Evolutionary conservation across 768 basidiomycete species (phyloP).

Genomic region (Clavaria fumosa): DNA sequence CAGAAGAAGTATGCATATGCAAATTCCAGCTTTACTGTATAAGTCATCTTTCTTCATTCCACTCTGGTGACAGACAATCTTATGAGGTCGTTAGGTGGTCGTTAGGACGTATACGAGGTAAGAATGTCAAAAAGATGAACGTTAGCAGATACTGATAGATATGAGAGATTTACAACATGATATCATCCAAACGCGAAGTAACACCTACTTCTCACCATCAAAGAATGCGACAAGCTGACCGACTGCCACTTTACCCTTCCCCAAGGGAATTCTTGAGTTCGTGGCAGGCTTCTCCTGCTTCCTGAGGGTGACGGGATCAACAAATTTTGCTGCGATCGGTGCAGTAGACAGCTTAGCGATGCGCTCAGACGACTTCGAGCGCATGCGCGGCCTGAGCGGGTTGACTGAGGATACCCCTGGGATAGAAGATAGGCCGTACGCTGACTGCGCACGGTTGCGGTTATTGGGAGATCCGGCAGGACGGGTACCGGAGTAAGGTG

Average conservation of each 20-base stretch:
- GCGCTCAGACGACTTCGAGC: conserved; percentile 28
- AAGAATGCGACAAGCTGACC: conserved; percentile 79
- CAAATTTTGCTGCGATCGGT: conserved; percentile 35
- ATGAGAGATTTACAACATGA: too few species aligned
- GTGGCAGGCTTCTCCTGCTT: conserved; percentile 39
- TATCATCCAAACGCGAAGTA: too few species aligned
- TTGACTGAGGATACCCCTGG: conserved; percentile 17
- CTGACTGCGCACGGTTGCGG: conserved; percentile 40
- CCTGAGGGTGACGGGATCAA: conserved; percentile 62
- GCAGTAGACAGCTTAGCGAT: too few species aligned
- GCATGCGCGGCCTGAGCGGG: conserved; percentile 22
- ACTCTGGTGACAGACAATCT: too few species aligned
- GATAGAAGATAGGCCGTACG: conserved; percentile 32
- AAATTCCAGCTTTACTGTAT: too few species aligned
- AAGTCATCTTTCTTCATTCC: too few species aligned
- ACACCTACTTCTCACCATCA: conserved; percentile 37
- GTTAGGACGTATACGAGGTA: too few species aligned
- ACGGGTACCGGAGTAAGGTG: conserved; percentile 13
- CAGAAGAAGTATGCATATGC: too few species aligned
- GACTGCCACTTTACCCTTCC: conserved; percentile 50
- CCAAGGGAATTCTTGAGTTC: conserved; percentile 29
- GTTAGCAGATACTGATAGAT: too few species aligned
- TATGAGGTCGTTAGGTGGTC: too few species aligned
- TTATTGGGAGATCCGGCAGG: conserved; percentile 20
- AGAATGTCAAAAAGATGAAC: too few species aligned